These are phyloP conservation scores for Phylloporus sp. DNA, from an alignment of 768 basidiomycete species.

Conservation along the genomic window DNA sequence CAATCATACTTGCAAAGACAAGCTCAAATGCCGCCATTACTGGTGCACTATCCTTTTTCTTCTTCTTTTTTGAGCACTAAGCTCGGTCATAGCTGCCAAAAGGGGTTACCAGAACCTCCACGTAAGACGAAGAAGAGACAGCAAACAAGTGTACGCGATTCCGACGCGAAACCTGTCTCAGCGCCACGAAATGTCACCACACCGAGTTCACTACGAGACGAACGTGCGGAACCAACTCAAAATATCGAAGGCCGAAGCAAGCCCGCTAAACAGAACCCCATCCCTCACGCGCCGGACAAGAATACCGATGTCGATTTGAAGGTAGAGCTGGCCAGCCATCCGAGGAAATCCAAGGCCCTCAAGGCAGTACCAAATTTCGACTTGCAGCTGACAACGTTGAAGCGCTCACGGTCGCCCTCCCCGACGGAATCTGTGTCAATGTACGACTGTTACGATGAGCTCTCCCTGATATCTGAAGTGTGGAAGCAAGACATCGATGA, in stretches of 20 bases:
- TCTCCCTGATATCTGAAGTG: conserved; percentile 30
- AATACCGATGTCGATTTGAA: conserved; percentile 38
- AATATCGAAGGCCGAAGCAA: conserved; percentile 18
- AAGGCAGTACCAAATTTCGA: conserved; percentile 42
- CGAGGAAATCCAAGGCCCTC: conserved; percentile 1
- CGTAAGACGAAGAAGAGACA: conserved; percentile 31
- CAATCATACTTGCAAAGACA: conserved; percentile 78
- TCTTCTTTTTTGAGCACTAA: conserved; percentile 6
- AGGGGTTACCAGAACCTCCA: conserved; percentile 57
- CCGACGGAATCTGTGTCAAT: conserved; percentile 8
- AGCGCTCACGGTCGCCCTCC: conserved; percentile 21
- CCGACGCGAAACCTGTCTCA: background rate
- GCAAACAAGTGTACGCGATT: conserved; percentile 19
- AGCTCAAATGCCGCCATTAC: conserved; percentile 65
- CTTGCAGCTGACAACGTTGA: conserved; percentile 39
- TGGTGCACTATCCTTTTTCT: conserved; percentile 41
- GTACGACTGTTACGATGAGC: conserved; percentile 33
- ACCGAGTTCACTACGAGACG: conserved; percentile 1
- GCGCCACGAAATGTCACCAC: background rate
- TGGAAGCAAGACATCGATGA: conserved; percentile 34
- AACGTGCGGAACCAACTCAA: too few species aligned
- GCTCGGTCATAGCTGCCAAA: conserved; percentile 54
- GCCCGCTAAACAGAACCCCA: conserved; percentile 17
- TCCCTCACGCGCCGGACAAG: conserved; percentile 38
- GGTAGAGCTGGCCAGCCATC: conserved; percentile 38